Conservation (phyloP, 108 stramenopile species). For the Pseudonitzschia multistriata region DNA sequence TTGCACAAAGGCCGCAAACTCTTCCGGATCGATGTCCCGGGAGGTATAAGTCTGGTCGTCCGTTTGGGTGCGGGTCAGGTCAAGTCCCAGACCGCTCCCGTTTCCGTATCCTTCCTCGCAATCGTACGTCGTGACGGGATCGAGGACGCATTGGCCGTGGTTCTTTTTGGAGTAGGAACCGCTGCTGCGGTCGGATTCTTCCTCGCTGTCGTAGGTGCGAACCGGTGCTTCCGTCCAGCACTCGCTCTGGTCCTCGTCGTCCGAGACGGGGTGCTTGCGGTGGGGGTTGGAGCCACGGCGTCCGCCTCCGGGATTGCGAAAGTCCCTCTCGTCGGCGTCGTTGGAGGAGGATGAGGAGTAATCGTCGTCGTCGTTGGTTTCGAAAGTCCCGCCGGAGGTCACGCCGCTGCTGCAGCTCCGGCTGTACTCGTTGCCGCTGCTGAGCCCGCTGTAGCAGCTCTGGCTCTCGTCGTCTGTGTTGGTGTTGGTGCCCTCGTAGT, state of each 20-base stretch:
- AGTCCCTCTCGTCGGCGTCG: neutral
- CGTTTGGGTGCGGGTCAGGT: neutral
- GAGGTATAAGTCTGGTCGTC: neutral
- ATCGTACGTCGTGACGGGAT: neutral
- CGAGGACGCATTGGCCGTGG: too few species aligned
- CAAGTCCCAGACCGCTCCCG: neutral
- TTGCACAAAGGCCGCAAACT: conserved; percentile 1
- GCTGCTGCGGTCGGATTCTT: neutral
- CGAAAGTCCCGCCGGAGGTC: neutral
- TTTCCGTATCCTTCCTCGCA: neutral
- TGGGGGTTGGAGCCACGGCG: neutral
- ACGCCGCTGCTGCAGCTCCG: neutral
- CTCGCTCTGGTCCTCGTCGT: neutral
- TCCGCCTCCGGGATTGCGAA: neutral
- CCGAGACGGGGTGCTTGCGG: neutral
- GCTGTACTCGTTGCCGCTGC: neutral
- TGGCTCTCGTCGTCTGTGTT: conserved; percentile 2
- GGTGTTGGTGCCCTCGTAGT: too few species aligned
- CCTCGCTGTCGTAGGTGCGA: conserved; percentile 1
- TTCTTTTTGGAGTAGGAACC: neutral
- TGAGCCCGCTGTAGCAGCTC: neutral
- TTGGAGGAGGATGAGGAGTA: conserved; percentile 3
- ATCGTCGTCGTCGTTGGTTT: neutral
- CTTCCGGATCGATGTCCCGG: neutral
- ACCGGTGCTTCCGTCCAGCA: neutral